Percentiles rank a stretch among this genome's conserved stretches.
These are phyloP conservation scores for Chalciporus pseudorubinellus DNA, from an alignment of 768 basidiomycete species.

Conservation along the genomic window DNA sequence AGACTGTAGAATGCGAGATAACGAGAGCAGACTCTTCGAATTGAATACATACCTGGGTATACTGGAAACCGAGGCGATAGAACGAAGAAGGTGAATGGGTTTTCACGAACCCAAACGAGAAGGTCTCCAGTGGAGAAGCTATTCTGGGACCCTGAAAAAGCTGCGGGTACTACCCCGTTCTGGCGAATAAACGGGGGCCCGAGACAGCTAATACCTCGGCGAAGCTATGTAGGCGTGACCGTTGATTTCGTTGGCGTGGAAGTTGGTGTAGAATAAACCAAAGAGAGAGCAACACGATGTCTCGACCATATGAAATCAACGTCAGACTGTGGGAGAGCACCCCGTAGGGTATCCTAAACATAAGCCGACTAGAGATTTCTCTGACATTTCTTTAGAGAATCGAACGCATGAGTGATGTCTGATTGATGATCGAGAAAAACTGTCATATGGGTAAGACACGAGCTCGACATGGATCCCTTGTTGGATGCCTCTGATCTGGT, in stretches of 20 bases:
- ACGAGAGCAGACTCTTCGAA: not conserved
- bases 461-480: not conserved
- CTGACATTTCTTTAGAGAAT: no score
- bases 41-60: not conserved
- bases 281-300: not conserved
- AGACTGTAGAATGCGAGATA: not conserved
- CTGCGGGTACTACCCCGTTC: not conserved
- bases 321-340: not conserved
- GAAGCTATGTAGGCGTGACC: not conserved
- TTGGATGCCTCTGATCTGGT: not conserved
- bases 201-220: not conserved
- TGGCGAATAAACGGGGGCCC: not conserved
- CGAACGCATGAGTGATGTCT: not conserved
- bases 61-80: not conserved
- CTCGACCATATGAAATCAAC: not conserved
- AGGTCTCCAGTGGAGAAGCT: not conserved
- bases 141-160: not conserved
- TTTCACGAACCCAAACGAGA: not conserved
- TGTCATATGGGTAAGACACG: no score
- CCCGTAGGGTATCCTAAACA: conserved; percentile 5
- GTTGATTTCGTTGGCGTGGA: conserved; percentile 1
- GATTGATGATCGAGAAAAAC: not conserved
- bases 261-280: not conserved
- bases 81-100: not conserved
- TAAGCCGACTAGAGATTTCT: not conserved